phyloP scores from a whole-genome alignment of 2,329 filamentous ascomycete species.

The Byssochlamys sp. region DNA sequence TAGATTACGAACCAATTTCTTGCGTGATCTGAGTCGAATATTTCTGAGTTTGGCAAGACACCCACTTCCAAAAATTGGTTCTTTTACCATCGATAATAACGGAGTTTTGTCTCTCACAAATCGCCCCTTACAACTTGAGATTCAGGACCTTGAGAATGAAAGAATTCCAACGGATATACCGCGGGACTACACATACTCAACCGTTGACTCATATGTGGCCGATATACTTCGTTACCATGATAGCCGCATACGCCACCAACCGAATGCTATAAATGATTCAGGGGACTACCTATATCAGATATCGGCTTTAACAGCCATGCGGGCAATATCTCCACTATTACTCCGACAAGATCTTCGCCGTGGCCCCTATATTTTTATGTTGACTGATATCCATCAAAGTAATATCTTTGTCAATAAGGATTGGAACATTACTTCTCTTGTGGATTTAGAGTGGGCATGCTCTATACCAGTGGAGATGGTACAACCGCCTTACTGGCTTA shows the following conservation, averaged over 20 bases:
- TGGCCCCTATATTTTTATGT: constrained; percentile 25
- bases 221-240: constrained; percentile 14
- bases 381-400: constrained; percentile 35
- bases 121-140: constrained; percentile 11
- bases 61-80: constrained; percentile 12
- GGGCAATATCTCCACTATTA: constrained; percentile 18
- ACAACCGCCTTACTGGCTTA: too few relatives aligned
- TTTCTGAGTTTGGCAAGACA: constrained; percentile 6
- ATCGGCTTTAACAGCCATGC: constrained; percentile 19
- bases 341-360: constrained; percentile 19
- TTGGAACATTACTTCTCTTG: too few relatives aligned
- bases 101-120: constrained; percentile 13
- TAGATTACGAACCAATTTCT: constrained; percentile 10
- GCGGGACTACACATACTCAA: constrained; percentile 10
- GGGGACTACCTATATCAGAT: constrained; percentile 10
- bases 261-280: constrained; percentile 14
- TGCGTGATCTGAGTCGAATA: constrained; percentile 8
- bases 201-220: constrained; percentile 11
- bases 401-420: constrained; percentile 13
- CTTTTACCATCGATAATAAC: constrained; percentile 13
- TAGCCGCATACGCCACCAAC: constrained; percentile 14
- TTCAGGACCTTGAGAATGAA: constrained; percentile 13
- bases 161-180: constrained; percentile 12
- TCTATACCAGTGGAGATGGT: too few relatives aligned
- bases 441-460: too few relatives aligned